Conservation (phyloP, 2,329 filamentous ascomycete species). For the Nigrograna mackinnonii region DNA sequence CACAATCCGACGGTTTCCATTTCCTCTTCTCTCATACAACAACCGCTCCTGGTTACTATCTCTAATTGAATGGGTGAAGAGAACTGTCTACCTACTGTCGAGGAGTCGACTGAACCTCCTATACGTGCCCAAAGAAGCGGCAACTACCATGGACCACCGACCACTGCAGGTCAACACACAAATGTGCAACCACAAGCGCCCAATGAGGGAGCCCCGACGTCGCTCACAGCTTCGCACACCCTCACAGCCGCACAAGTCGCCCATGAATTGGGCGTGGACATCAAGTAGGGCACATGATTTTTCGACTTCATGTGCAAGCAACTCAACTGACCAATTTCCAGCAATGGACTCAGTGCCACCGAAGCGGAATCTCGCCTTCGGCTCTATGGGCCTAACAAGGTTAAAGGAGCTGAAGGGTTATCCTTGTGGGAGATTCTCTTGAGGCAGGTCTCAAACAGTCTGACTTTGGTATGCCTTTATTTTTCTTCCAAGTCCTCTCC, state of each 20-base stretch:
- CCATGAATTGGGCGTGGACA: slow-evolving; percentile 38
- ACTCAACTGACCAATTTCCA: slow-evolving; percentile 21
- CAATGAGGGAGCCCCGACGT: slow-evolving; percentile 18
- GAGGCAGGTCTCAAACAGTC: slow-evolving; percentile 76
- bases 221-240: slow-evolving; percentile 38
- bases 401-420: slow-evolving; percentile 72
- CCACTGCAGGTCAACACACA: slow-evolving; percentile 21
- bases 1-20: slow-evolving; percentile 20
- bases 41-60: slow-evolving; percentile 35
- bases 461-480: slow-evolving; percentile 67
- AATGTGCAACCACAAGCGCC: slow-evolving; percentile 18
- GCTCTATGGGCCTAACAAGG: slow-evolving; percentile 70
- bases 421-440: slow-evolving; percentile 76
- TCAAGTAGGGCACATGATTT: slow-evolving; percentile 25
- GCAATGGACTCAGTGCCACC: slow-evolving; percentile 64
- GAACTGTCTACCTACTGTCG: slow-evolving; percentile 38
- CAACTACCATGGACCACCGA: slow-evolving; percentile 32
- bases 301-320: neutral
- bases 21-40: slow-evolving; percentile 23
- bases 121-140: slow-evolving; percentile 34
- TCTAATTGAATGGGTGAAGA: slow-evolving; percentile 48
- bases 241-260: slow-evolving; percentile 39
- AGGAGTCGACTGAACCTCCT: slow-evolving; percentile 48
- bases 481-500: too few species aligned
- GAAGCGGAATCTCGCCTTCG: slow-evolving; percentile 69